phyloP scores from a whole-genome alignment of 1,284 basidiomycete species.

The Pascua guehoae region DNA sequence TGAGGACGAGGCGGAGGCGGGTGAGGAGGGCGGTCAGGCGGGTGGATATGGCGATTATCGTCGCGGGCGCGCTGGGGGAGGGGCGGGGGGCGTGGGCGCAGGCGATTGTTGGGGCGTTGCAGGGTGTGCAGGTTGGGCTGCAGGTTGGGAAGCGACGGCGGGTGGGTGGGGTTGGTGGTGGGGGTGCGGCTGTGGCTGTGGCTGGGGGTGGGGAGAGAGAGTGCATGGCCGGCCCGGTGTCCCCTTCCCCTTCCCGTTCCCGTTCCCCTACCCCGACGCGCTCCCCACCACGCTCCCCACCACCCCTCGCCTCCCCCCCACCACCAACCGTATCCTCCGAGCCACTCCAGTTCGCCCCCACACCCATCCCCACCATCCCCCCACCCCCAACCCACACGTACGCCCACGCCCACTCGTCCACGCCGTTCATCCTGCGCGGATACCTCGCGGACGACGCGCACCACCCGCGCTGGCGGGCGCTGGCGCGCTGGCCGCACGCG shows the following conservation, averaged over 20 bases:
- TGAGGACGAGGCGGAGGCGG: background rate
- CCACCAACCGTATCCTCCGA: background rate
- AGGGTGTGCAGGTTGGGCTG: conserved; percentile 3
- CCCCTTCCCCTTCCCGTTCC: too few species aligned
- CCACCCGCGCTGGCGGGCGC: conserved; percentile 57
- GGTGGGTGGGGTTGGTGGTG: too few species aligned
- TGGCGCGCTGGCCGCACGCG: conserved; percentile 62
- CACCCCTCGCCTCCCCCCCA: background rate
- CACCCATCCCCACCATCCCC: conserved; percentile 45
- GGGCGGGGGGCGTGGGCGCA: conserved; percentile 61
- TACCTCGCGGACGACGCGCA: conserved; percentile 62
- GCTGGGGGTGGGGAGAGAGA: too few species aligned
- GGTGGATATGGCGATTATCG: conserved; percentile 75
- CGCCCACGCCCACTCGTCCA: conserved; percentile 47
- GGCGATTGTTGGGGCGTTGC: conserved; percentile 54
- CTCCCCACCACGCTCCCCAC: background rate
- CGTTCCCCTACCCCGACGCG: background rate
- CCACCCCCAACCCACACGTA: conserved; percentile 62
- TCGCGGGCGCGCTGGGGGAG: conserved; percentile 71
- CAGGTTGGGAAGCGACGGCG: background rate
- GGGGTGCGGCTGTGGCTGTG: too few species aligned
- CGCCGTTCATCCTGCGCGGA: conserved; percentile 70
- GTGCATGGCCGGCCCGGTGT: too few species aligned
- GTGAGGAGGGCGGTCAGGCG: conserved; percentile 50
- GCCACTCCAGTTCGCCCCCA: conserved; percentile 17